phyloP scores from a whole-genome alignment of 768 basidiomycete genomes.

The Saitozyma podzolica region DNA sequence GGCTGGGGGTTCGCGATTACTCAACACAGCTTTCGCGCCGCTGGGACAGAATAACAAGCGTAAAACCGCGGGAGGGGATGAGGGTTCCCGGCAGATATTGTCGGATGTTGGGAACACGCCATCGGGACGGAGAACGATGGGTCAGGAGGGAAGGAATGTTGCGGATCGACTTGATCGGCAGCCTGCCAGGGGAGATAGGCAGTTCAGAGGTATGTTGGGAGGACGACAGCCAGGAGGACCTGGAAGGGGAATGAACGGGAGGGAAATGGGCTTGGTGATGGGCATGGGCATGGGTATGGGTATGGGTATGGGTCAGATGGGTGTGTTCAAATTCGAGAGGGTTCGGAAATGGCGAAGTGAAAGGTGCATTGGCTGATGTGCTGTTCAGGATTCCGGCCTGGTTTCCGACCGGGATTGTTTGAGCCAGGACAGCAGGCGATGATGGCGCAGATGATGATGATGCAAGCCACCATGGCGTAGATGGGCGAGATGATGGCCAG shows the following conservation, averaged over 20 bases:
- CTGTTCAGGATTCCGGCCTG: slow-evolving; percentile 26
- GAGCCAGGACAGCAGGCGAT: slow-evolving; percentile 59
- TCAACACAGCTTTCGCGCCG: slow-evolving; percentile 41
- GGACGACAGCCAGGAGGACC: slow-evolving; percentile 8
- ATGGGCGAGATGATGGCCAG: slow-evolving; percentile 51
- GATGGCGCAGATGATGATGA: slow-evolving; percentile 88
- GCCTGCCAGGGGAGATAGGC: slow-evolving; percentile 16
- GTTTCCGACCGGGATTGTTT: slow-evolving; percentile 31
- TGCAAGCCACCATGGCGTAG: slow-evolving; percentile 72
- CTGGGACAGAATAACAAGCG: slow-evolving; percentile 33
- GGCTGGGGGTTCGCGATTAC: slow-evolving; percentile 22
- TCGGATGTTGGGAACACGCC: slow-evolving; percentile 54
- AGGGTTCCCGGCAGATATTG: slow-evolving; percentile 28
- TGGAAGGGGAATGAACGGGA: neutral
- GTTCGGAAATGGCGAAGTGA: too few species aligned
- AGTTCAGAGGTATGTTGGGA: slow-evolving; percentile 18
- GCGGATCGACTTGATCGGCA: slow-evolving; percentile 65
- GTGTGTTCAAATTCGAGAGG: slow-evolving; percentile 5
- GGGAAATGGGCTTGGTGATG: slow-evolving; percentile 14
- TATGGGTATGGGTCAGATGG: slow-evolving; percentile 13
- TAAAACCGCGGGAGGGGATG: slow-evolving; percentile 24
- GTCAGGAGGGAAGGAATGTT: slow-evolving; percentile 63
- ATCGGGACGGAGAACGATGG: slow-evolving; percentile 82
- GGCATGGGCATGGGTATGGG: slow-evolving; percentile 15
- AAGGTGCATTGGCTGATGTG: neutral